These are phyloP conservation scores for Emericellopsis cladophorae DNA, from an alignment of 2,329 filamentous ascomycete species.

Conservation along the genomic window DNA sequence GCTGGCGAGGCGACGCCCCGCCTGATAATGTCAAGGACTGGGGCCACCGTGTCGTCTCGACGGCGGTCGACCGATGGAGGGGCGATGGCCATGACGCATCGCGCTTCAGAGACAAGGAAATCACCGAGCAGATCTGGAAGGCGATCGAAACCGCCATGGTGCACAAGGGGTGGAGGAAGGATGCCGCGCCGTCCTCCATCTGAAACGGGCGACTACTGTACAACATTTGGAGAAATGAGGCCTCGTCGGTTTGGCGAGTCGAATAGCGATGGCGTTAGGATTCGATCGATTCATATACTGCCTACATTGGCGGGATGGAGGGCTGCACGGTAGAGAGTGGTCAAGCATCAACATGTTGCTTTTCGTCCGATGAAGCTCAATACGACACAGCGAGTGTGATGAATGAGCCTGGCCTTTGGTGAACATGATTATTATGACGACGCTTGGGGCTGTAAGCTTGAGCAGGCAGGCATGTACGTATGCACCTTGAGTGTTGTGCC, in stretches of 20 bases:
- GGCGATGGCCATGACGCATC: slow-evolving; percentile 38
- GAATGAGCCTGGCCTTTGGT: no score
- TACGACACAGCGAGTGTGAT: no score
- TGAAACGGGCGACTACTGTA: slow-evolving; percentile 8
- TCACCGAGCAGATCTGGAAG: slow-evolving; percentile 88
- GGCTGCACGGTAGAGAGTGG: no score
- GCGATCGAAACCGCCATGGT: slow-evolving; percentile 81
- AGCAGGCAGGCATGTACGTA: no score
- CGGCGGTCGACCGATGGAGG: slow-evolving; percentile 76
- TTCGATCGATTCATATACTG: background rate
- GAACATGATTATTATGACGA: no score
- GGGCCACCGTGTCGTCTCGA: slow-evolving; percentile 72
- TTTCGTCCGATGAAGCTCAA: no score
- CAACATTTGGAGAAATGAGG: background rate
- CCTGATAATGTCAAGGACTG: slow-evolving; percentile 71
- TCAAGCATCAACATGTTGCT: no score
- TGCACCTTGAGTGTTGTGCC: no score
- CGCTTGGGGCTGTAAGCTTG: no score
- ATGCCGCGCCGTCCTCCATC: slow-evolving; percentile 48
- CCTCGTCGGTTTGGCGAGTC: background rate
- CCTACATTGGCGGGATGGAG: background rate
- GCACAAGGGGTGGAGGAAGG: slow-evolving; percentile 67
- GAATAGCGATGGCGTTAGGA: background rate
- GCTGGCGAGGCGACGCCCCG: slow-evolving; percentile 74
- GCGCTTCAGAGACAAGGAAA: slow-evolving; percentile 78